Base-by-base conservation (phyloP, 1,139 yeast species). In the Blastobotrys capitulatus region DNA sequence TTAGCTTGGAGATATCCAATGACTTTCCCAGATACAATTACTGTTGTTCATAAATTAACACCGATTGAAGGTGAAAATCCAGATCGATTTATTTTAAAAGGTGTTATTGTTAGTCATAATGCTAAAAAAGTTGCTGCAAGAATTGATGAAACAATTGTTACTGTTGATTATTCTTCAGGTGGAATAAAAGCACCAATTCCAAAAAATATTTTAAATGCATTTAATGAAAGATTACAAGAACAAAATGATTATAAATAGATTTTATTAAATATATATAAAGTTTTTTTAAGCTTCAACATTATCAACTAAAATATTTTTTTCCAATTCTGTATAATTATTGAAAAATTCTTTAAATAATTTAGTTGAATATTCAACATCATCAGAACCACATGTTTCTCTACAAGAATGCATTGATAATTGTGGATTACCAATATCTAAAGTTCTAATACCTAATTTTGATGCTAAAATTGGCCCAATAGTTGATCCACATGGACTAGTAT, bases 401-500 rank as follows among this genome's bases (percentile, higher is more conserved):
- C 88, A 84, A 1, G 96, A 86, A 64, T 92, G 98, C 98, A 92
- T 92, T 49, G 95, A 83, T 60, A 92, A 73, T 65, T 90, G 95
- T 1, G 97, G 96, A 64, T 88, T 89, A 49, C 98, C 98, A 52
- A 92, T 72, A 67, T 92, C 98, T 53, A 92, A 70, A 2, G 97
- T 88, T 64, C 95, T 78, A 44, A 92, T 77, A 47, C 98, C 98
- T 44, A 92, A 76, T 60, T 86, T 86, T 3, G 96, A 84, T 31
- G 96, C 83, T 54, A 92, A 72, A 65, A 89, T 85, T 22, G 98
- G 97, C 1, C 98, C 98, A 61, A 92, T 92, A 1, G 98, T 92
- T 2, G 96, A 85, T 1, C 98, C 98, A 69, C 97, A 92, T 2
- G 97, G 87, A 1, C 95, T 82, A 60, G 86, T 96, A 64, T 92